Conservation (phyloP, 1,284 basidiomycete genomes). For the Pisolithus thermaeus region DNA sequence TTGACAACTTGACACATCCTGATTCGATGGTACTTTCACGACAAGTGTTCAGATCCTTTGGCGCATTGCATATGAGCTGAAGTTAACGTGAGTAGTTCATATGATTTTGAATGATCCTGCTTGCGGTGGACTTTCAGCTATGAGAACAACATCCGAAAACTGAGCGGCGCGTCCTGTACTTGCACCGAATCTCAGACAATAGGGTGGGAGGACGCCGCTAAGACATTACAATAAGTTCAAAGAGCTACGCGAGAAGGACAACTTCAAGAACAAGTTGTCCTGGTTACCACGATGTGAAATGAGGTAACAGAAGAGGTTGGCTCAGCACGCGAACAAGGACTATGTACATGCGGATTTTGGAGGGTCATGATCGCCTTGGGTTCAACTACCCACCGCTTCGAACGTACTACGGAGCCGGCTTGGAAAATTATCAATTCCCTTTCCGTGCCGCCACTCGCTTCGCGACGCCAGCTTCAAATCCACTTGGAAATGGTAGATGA, state of each 20-base stretch:
- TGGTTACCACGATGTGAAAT: conserved; percentile 14
- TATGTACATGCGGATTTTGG: neutral
- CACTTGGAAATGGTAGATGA: neutral
- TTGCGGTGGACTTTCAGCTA: neutral
- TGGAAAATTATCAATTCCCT: neutral
- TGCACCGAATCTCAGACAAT: conserved; percentile 35
- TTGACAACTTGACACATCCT: neutral
- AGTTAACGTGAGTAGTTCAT: neutral
- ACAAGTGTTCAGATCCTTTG: neutral
- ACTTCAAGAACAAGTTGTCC: conserved; percentile 17
- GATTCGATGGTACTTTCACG: neutral
- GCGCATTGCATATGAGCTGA: neutral
- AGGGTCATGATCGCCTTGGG: neutral
- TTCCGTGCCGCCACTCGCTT: too few relatives aligned
- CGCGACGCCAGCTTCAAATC: neutral
- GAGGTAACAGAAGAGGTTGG: conserved; percentile 2
- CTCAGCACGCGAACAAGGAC: neutral
- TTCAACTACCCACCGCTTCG: neutral
- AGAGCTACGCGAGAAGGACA: conserved; percentile 19
- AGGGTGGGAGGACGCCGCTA: conserved; percentile 32
- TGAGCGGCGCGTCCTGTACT: conserved; percentile 22
- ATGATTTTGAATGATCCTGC: neutral
- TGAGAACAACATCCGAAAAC: neutral
- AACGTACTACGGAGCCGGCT: neutral
- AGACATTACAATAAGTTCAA: conserved; percentile 18